Percentiles rank a stretch among this genome's conserved stretches.
These are phyloP conservation scores for Phytophthora capsici DNA, from an alignment of 352 stramenopile genomes.

Conservation along the genomic window DNA sequence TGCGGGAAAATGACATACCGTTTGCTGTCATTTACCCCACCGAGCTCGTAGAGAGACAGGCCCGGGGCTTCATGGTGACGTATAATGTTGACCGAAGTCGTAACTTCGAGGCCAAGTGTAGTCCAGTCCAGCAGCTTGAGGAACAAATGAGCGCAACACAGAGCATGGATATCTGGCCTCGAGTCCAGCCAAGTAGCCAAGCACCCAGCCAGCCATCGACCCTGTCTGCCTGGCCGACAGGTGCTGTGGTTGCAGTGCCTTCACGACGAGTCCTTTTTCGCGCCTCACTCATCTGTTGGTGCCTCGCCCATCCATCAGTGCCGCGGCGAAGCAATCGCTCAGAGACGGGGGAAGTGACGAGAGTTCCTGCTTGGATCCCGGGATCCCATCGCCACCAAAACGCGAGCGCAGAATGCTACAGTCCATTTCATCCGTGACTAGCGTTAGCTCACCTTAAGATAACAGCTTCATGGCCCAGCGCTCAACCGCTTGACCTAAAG, in stretches of 20 bases:
- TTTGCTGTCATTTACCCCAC: too few species aligned
- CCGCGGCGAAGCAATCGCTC: conserved; percentile 12
- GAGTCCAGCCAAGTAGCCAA: conserved; percentile 6
- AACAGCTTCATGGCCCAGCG: conserved; percentile 2
- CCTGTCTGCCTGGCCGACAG: conserved; percentile 6
- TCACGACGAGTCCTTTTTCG: conserved; percentile 16
- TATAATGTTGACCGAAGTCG: not conserved
- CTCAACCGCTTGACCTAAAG: conserved; percentile 7
- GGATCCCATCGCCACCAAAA: conserved; percentile 21
- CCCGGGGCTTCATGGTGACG: conserved; percentile 1
- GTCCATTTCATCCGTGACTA: conserved; percentile 2
- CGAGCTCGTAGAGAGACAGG: conserved; percentile 24
- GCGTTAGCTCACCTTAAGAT: conserved; percentile 15
- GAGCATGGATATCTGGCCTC: conserved; percentile 1
- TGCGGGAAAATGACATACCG: conserved; percentile 24
- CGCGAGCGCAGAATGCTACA: not conserved
- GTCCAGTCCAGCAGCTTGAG: not conserved
- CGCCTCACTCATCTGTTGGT: conserved; percentile 20
- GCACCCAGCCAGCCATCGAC: conserved; percentile 1
- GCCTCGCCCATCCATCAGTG: conserved; percentile 17
- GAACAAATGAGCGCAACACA: conserved; percentile 13
- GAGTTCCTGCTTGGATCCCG: conserved; percentile 5
- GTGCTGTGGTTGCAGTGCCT: conserved; percentile 15
- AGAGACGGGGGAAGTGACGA: conserved; percentile 13
- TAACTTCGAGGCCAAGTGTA: not conserved